Evolutionary conservation across 169 alveolate species (phyloP).

Genomic region (Plasmodium blacklocki): DNA sequence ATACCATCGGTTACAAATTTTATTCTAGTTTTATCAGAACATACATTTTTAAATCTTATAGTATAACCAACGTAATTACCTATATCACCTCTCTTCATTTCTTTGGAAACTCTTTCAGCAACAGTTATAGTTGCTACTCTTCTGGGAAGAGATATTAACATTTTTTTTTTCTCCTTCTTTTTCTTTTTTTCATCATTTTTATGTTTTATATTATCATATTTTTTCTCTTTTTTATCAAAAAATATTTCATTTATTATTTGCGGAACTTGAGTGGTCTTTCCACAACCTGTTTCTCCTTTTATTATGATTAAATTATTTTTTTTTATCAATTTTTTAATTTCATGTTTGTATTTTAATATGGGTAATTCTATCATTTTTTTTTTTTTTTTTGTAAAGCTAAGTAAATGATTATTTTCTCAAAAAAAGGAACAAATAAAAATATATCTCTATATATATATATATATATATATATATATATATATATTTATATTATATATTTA

Average conservation of each 20-base stretch:
- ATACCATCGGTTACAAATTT: constrained; percentile 96
- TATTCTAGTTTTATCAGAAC: constrained; percentile 90
- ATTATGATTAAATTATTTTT: constrained; percentile 36
- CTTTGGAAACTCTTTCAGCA: constrained; percentile 91
- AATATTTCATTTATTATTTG: constrained; percentile 90
- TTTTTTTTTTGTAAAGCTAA: too few species aligned
- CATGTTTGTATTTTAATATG: constrained; percentile 49
- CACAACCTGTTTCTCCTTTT: constrained; percentile 97
- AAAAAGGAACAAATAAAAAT: neutral
- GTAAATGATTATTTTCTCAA: neutral
- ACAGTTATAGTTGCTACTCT: constrained; percentile 94
- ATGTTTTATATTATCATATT: neutral
- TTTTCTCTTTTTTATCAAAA: constrained; percentile 33
- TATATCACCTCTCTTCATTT: constrained; percentile 85
- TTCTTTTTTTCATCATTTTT: neutral
- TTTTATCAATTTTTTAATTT: constrained; percentile 45
- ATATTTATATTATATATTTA: too few species aligned
- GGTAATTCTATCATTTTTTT: constrained; percentile 50
- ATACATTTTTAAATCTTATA: constrained; percentile 92
- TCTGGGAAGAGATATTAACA: constrained; percentile 91
- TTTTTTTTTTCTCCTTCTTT: neutral
- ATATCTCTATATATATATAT: neutral
- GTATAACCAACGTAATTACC: constrained; percentile 94
- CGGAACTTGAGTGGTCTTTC: constrained; percentile 97
- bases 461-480: neutral